phyloP scores from a whole-genome alignment of 2,329 filamentous ascomycete species.

The Lasiodiplodia citricola region DNA sequence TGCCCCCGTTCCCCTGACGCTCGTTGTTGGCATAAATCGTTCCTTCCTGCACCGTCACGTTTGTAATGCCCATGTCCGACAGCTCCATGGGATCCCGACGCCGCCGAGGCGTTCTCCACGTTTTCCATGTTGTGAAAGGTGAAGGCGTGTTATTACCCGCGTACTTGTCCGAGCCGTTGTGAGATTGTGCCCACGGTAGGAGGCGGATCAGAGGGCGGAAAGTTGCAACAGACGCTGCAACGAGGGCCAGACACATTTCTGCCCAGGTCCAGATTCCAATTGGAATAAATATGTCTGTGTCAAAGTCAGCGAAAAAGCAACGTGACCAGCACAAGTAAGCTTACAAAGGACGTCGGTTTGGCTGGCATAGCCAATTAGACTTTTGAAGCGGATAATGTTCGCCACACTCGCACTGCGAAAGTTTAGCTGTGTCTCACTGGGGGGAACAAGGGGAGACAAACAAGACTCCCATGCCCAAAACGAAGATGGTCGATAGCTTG shows the following conservation, averaged over 20 bases:
- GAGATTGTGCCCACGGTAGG: neutral
- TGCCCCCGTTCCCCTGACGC: neutral
- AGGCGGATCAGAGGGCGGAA: constrained; percentile 15
- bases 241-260: neutral
- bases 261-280: neutral
- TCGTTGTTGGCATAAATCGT: neutral
- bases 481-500: constrained; percentile 2
- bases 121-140: neutral
- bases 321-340: neutral
- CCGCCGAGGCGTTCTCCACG: neutral
- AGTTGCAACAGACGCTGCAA: neutral
- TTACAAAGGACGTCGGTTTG: constrained; percentile 4
- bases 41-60: neutral
- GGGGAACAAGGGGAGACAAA: neutral
- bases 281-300: neutral
- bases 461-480: constrained; percentile 6
- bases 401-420: constrained; percentile 6
- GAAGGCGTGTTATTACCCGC: neutral
- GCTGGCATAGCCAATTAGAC: neutral
- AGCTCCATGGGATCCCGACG: neutral
- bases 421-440: neutral
- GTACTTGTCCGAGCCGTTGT: constrained; percentile 1
- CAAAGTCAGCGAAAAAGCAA: neutral
- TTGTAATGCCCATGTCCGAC: neutral
- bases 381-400: constrained; percentile 12